Percentiles rank a stretch among this genome's conserved stretches.
Evolutionary conservation across 495 filamentous ascomycete genomes (phyloP).

Genomic region (Penicillium canariense): DNA sequence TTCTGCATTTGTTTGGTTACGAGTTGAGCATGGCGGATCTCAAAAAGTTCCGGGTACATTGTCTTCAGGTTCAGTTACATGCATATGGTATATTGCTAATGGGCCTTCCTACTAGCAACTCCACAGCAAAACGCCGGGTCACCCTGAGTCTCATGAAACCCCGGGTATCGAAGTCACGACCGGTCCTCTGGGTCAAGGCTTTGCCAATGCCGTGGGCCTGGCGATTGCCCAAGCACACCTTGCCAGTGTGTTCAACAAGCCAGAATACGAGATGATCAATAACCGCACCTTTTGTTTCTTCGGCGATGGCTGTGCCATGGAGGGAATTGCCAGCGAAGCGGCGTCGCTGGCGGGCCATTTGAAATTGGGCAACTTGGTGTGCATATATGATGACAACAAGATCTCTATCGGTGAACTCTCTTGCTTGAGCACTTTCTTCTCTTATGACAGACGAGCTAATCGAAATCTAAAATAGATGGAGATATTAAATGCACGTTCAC

Average conservation of each 20-base stretch:
- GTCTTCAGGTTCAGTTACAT: too few species aligned
- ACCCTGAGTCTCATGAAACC: constrained; percentile 62
- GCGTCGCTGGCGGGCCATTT: constrained; percentile 52
- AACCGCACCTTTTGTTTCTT: constrained; percentile 51
- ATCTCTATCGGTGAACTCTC: constrained; percentile 59
- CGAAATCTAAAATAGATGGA: too few species aligned
- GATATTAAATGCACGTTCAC: constrained; percentile 52
- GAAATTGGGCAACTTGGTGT: constrained; percentile 47
- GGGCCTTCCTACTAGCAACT: too few species aligned
- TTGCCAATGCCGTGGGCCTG: constrained; percentile 56
- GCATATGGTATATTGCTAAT: too few species aligned
- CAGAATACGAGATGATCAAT: constrained; percentile 43
- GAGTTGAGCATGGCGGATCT: constrained; percentile 56
- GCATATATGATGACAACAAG: constrained; percentile 58
- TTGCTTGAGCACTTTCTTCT: too few species aligned
- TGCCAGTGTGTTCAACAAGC: constrained; percentile 48
- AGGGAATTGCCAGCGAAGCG: constrained; percentile 55
- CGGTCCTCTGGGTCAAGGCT: constrained; percentile 55
- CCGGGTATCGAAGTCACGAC: constrained; percentile 63
- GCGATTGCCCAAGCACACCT: constrained; percentile 56
- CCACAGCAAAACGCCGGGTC: too few species aligned
- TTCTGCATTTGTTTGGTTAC: constrained; percentile 58
- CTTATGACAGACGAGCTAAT: too few species aligned
- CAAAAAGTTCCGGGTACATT: constrained; percentile 55
- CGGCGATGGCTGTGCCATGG: constrained; percentile 54